These are phyloP conservation scores for Acacia melanoxylon DNA, from an alignment of 306 rosid genomes.

Conservation along the genomic window DNA sequence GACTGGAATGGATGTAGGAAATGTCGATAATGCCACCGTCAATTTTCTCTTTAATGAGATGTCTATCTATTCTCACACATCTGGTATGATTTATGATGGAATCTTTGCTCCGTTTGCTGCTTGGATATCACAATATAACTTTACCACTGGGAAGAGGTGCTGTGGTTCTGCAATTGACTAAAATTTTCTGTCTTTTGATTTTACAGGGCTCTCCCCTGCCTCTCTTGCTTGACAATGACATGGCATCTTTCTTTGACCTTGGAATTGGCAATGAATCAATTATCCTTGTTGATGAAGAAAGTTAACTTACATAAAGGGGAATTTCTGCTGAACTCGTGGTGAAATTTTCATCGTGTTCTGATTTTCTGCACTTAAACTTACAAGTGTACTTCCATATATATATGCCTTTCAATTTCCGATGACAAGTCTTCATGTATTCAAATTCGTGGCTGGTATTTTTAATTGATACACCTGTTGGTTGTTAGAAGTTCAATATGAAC, in stretches of 20 bases:
- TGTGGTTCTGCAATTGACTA: neutral
- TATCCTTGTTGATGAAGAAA: slow-evolving; percentile 81
- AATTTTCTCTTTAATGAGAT: neutral
- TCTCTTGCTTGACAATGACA: slow-evolving; percentile 67
- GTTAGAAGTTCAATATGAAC: too few relatives aligned
- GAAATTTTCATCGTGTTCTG: slow-evolving; percentile 22
- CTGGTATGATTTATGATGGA: neutral
- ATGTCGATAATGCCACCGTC: neutral
- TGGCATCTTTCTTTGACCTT: slow-evolving; percentile 64
- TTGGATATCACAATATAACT: neutral
- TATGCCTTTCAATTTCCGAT: neutral
- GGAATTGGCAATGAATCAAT: slow-evolving; percentile 71
- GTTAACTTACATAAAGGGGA: slow-evolving; percentile 33
- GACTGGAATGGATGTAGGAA: neutral
- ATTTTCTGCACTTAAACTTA: slow-evolving; percentile 15
- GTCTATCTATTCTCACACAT: neutral
- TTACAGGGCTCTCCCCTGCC: slow-evolving; percentile 85
- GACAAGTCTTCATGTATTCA: neutral
- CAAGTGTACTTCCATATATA: neutral
- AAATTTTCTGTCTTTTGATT: slow-evolving; percentile 20
- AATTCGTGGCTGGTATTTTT: neutral
- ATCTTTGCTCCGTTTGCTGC: neutral
- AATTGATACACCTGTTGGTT: too few relatives aligned
- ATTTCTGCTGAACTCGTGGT: slow-evolving; percentile 6
- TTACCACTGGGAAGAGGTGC: neutral